phyloP scores from a whole-genome alignment of 2,329 filamentous ascomycete species.

The Fusarium scirpi region DNA sequence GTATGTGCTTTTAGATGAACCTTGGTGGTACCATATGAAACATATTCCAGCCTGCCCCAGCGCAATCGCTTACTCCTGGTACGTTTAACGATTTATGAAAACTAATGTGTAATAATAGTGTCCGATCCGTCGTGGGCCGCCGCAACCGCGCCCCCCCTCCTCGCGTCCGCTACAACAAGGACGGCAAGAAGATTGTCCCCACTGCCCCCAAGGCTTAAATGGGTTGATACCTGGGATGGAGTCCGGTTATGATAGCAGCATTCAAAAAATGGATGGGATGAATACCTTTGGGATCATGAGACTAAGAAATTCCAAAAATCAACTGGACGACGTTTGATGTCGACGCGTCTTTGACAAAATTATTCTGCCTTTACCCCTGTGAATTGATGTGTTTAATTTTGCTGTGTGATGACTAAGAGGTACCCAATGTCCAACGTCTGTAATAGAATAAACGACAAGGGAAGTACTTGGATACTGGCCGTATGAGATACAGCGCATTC shows the following conservation, averaged over 20 bases:
- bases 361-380: not conserved
- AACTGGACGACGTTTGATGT: constrained; percentile 47
- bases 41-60: constrained; percentile 48
- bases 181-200: constrained; percentile 99
- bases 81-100: constrained; percentile 37
- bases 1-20: constrained; percentile 68
- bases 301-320: constrained; percentile 48
- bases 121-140: constrained; percentile 95
- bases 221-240: constrained; percentile 52
- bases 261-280: constrained; percentile 54
- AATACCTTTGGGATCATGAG: constrained; percentile 51
- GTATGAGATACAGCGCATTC: not conserved
- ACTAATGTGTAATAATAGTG: constrained; percentile 73
- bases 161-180: constrained; percentile 99
- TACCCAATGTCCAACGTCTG: not conserved
- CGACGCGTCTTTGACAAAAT: constrained; percentile 34
- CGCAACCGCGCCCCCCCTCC: constrained; percentile 99
- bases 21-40: constrained; percentile 66
- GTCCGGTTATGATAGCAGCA: constrained; percentile 56
- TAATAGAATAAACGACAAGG: not conserved
- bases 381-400: not conserved
- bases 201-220: constrained; percentile 62
- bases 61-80: constrained; percentile 36
- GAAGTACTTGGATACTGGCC: not conserved
- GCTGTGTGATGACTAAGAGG: not conserved